These are phyloP conservation scores for Ramicandelaber brevisporus DNA, from an alignment of 192 early-diverging fungal species.

Conservation along the genomic window DNA sequence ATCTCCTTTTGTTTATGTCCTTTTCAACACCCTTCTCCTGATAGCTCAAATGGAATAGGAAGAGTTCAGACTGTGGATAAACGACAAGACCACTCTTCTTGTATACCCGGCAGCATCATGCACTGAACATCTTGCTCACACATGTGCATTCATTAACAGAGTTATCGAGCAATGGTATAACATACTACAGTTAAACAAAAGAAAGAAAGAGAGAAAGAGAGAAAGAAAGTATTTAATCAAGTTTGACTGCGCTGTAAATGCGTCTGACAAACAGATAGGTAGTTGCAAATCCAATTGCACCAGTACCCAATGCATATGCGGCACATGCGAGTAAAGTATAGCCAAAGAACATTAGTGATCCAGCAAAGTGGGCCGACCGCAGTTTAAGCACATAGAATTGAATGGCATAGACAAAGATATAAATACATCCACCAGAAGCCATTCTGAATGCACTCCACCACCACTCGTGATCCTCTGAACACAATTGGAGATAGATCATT, in stretches of 20 bases:
- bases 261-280: slow-evolving; percentile 16
- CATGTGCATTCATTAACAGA: too few relatives aligned
- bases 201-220: too few relatives aligned
- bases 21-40: too few relatives aligned
- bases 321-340: slow-evolving; percentile 36
- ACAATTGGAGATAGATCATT: slow-evolving; percentile 39
- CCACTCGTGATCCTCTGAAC: slow-evolving; percentile 51
- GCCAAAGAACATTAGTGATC: slow-evolving; percentile 50
- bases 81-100: too few relatives aligned
- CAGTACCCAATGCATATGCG: slow-evolving; percentile 22
- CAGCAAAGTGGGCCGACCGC: slow-evolving; percentile 30
- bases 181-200: too few relatives aligned
- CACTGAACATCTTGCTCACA: too few relatives aligned
- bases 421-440: slow-evolving; percentile 40
- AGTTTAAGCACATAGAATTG: slow-evolving; percentile 43
- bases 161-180: too few relatives aligned
- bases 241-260: slow-evolving; percentile 14
- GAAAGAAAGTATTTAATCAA: too few relatives aligned
- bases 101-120: too few relatives aligned
- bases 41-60: too few relatives aligned
- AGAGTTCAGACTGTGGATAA: too few relatives aligned
- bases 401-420: slow-evolving; percentile 59
- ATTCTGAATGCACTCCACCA: slow-evolving; percentile 83
- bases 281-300: slow-evolving; percentile 18
- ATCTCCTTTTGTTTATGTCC: not conserved